phyloP scores from a whole-genome alignment of 768 basidiomycete species.

The Suillus tomentosus region DNA sequence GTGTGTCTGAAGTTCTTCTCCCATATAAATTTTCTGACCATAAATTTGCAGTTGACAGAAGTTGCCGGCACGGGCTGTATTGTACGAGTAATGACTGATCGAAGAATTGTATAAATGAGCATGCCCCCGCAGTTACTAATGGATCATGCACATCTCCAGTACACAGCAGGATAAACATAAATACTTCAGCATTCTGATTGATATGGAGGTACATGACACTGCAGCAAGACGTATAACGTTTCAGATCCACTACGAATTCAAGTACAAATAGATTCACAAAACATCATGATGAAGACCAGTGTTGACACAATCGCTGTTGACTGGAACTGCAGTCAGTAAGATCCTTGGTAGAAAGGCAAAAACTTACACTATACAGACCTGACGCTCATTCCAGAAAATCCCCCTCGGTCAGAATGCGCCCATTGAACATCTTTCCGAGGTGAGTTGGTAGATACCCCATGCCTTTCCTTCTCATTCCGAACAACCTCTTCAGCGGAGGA shows the following conservation, averaged over 20 bases:
- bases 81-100: slow-evolving; percentile 81
- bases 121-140: neutral
- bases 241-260: neutral
- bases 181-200: neutral
- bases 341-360: neutral
- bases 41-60: slow-evolving; percentile 72
- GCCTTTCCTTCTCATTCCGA: slow-evolving; percentile 42
- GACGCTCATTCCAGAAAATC: slow-evolving; percentile 24
- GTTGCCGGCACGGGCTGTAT: slow-evolving; percentile 94
- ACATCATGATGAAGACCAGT: too few species aligned
- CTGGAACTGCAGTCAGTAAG: neutral
- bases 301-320: neutral
- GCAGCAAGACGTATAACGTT: neutral
- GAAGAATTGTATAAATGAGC: slow-evolving; percentile 48
- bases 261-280: neutral
- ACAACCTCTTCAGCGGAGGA: slow-evolving; percentile 32
- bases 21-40: slow-evolving; percentile 10
- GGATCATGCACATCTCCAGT: too few species aligned
- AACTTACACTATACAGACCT: neutral
- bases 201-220: neutral
- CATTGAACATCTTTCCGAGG: slow-evolving; percentile 41
- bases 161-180: neutral
- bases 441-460: slow-evolving; percentile 39
- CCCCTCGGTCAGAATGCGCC: slow-evolving; percentile 23
- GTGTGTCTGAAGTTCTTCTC: slow-evolving; percentile 42